Evolutionary conservation across 805 yeast genomes (phyloP).

Genomic region (Vanderwaltozyma polyspora): DNA sequence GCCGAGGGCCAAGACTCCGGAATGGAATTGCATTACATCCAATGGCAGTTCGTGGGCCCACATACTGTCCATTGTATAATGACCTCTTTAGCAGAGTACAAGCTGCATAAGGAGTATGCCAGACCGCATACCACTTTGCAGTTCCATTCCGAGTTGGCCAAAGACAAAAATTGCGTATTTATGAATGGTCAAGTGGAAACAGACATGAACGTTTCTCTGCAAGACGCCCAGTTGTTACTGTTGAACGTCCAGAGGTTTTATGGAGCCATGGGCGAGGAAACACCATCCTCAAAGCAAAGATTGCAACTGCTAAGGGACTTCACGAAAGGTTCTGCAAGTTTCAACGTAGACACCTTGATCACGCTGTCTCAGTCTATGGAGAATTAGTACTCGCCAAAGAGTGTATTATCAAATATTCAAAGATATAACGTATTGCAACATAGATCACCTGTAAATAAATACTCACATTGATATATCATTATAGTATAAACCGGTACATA

Average conservation of each 20-base stretch:
- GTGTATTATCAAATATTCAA: too few species aligned
- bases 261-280: slow-evolving; percentile 47
- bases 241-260: slow-evolving; percentile 74
- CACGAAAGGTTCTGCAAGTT: slow-evolving; percentile 56
- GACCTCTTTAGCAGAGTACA: slow-evolving; percentile 85
- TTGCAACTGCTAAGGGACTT: slow-evolving; percentile 51
- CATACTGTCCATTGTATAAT: slow-evolving; percentile 78
- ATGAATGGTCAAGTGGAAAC: slow-evolving; percentile 80
- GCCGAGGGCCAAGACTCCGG: slow-evolving; percentile 33
- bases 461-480: neutral
- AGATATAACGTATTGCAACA: neutral
- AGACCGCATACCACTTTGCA: slow-evolving; percentile 88
- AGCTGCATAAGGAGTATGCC: slow-evolving; percentile 82
- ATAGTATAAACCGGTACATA: neutral
- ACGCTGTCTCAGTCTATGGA: slow-evolving; percentile 68
- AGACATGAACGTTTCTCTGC: slow-evolving; percentile 53
- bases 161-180: slow-evolving; percentile 51
- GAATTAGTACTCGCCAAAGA: too few species aligned
- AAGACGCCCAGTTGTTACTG: slow-evolving; percentile 68
- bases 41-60: slow-evolving; percentile 85
- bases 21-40: slow-evolving; percentile 79
- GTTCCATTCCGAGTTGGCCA: slow-evolving; percentile 69
- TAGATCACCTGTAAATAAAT: neutral
- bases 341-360: slow-evolving; percentile 56
- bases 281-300: slow-evolving; percentile 38